Evolutionary conservation across 2,329 filamentous ascomycete species (phyloP), one percentile per base, ranked within the genome.

Genomic region (Botrytis hyacinthi): DNA sequence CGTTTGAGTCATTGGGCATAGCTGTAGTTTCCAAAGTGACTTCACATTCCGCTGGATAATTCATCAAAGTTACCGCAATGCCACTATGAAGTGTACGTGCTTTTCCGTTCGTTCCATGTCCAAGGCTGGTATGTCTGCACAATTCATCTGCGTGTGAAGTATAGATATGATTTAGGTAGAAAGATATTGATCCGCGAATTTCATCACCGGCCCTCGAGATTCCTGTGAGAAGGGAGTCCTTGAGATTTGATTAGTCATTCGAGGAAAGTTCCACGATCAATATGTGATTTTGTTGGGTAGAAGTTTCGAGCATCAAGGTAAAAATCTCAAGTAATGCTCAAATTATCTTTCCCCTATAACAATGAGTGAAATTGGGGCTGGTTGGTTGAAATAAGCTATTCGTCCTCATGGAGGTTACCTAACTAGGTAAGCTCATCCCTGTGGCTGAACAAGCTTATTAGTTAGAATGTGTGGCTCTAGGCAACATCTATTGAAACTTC

Each of bases 21-120:
- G 3, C 10, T 14, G 42, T 9, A 62, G 7, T n/a, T 26, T 14
- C 12, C 6, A 32, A 12, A 44, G n/a, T 32, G 22, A n/a, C 16
- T 88, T 81, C 29, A 89, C 9, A 86, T 81, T 1, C 88, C 87
- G 79, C 87, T 85, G 83, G 81, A 78, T 91, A 89, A 77, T 91
- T 89, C 35, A 91, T 79, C n/a, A 91, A 78, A 0, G 86, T 84
- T 14, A 85, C 84, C 10, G 88, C 84, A 44, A 91, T 84, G 1
- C 89, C 89, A 32, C 89, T 89, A 78, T 91, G 89, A 16, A 84
- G 81, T 10, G 88, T 82, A 4, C 83, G 80, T 2, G 86, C 81
- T 76, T 86, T 86, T 3, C 89, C 89, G 75, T 88, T 87, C 72
- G 91, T 76, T 29, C 84, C 85, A 18, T 82, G 77, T 1, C 87